Base-by-base conservation (phyloP, 306 rosid genomes). In the Prunus campanulata region DNA sequence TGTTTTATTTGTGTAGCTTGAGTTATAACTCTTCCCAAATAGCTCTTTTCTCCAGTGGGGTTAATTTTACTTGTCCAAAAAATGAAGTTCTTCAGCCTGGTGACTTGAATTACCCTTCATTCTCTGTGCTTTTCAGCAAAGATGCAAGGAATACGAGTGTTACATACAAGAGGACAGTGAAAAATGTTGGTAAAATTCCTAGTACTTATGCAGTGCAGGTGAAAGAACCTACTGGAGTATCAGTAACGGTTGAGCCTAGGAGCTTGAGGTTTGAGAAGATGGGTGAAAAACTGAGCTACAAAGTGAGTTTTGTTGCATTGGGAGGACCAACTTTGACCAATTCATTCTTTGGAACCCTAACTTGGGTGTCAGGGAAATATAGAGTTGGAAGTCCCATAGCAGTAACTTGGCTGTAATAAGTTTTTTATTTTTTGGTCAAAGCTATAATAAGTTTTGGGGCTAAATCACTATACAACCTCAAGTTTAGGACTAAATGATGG, bases 31-130 rank as follows among this genome's bases (percentile, higher is more conserved):
- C 94, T 44, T 46, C 90, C 6, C 89, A 91, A 73, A 80, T 91
- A 68, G 79, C 89, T 75, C 39, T 88, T 51, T 35, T 91, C 66
- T 83, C 88, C 54, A 79, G 55, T 59, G 76, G 77, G 46, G 16
- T 3, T 25, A 73, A 83, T 6, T 79, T 78, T 54, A 51, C 10
- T 5, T 91, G 93, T 74, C 75, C 95, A 16, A 27, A 25, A 8
- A 66, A 68, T 27, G 13, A 19, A 35, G 47, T 42, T 77, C 29
- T 85, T 48, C 76, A 83, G 56, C 70, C 66, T 20, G 90, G 94
- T 60, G 86, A 87, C 81, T 64, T 91, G 84, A 89, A 91, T 18
- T 89, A 89, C 86, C 97, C 97, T 82, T 91, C 92, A 27, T 89
- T 89, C 82, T 56, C 92, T 1, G 94, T 89, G 29, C 6, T 77